Evolutionary conservation across 305 asterid species (phyloP).

Genomic region (Fraxinus sp.): DNA sequence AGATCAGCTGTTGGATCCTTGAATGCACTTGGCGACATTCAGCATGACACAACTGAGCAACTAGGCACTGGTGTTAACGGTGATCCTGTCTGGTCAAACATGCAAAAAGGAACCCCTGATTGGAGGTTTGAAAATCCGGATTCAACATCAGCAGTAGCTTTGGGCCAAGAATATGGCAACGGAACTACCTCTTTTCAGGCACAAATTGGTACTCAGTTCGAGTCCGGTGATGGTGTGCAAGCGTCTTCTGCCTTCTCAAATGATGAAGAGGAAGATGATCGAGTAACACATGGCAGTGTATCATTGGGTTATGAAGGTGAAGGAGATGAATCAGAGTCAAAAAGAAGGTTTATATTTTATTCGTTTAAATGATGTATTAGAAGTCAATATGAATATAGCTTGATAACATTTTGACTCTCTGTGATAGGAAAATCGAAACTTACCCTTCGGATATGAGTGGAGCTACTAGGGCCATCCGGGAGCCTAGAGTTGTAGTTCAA

Average conservation of each 20-base stretch:
- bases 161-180: slow-evolving; percentile 46
- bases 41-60: slow-evolving; percentile 36
- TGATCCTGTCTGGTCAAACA: slow-evolving; percentile 39
- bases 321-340: slow-evolving; percentile 87
- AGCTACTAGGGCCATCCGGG: slow-evolving; percentile 66
- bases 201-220: slow-evolving; percentile 45
- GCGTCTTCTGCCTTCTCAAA: slow-evolving; percentile 68
- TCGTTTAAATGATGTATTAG: background rate
- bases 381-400: background rate
- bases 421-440: slow-evolving; percentile 63
- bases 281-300: slow-evolving; percentile 68
- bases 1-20: slow-evolving; percentile 38
- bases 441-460: slow-evolving; percentile 50
- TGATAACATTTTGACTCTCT: slow-evolving; percentile 13
- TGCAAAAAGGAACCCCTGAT: slow-evolving; percentile 44
- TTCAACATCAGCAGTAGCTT: slow-evolving; percentile 35
- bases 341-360: slow-evolving; percentile 58
- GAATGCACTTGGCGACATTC: slow-evolving; percentile 30
- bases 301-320: slow-evolving; percentile 73
- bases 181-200: slow-evolving; percentile 38
- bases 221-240: slow-evolving; percentile 57
- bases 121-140: slow-evolving; percentile 59
- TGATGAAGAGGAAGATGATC: slow-evolving; percentile 62
- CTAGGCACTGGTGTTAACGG: slow-evolving; percentile 23
- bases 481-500: slow-evolving; percentile 95